Evolutionary conservation across 2,329 filamentous ascomycete species (phyloP).

Genomic region (Diplodia scrobiculata): DNA sequence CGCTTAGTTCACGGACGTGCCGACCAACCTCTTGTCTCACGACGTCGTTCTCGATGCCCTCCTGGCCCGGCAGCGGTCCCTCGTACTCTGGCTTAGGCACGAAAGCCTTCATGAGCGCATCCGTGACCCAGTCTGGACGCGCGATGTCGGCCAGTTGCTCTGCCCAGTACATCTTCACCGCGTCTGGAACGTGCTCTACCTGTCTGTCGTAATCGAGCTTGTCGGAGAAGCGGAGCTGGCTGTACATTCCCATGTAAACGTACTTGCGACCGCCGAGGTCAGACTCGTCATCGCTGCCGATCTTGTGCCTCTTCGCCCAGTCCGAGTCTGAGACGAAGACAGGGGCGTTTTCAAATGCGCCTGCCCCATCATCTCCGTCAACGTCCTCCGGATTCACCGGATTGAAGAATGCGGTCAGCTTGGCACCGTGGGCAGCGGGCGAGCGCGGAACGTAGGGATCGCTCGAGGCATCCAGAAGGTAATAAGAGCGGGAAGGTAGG

Average conservation of each 20-base stretch:
- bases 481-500: slow-evolving; percentile 46
- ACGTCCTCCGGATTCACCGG: slow-evolving; percentile 37
- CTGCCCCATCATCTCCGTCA: slow-evolving; percentile 33
- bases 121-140: slow-evolving; percentile 49
- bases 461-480: slow-evolving; percentile 42
- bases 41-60: slow-evolving; percentile 32
- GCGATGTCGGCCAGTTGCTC: slow-evolving; percentile 40
- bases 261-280: slow-evolving; percentile 36
- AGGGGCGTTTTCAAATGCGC: slow-evolving; percentile 45
- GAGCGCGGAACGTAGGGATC: slow-evolving; percentile 49
- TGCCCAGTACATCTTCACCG: slow-evolving; percentile 48
- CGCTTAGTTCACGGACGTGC: slow-evolving; percentile 42
- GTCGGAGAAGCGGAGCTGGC: slow-evolving; percentile 49
- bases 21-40: slow-evolving; percentile 39
- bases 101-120: slow-evolving; percentile 47
- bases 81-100: slow-evolving; percentile 48
- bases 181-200: slow-evolving; percentile 42
- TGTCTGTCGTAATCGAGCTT: slow-evolving; percentile 50
- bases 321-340: slow-evolving; percentile 44
- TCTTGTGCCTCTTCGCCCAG: not conserved
- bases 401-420: slow-evolving; percentile 53
- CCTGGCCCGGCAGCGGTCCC: slow-evolving; percentile 39
- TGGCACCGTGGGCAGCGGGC: slow-evolving; percentile 51
- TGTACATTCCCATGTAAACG: slow-evolving; percentile 52
- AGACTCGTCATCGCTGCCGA: not conserved